A percentile compares a stretch with the other conserved stretches of the same genome.
Evolutionary conservation across 148 eudicot species (phyloP).

Genomic region (Rhododendron molle): DNA sequence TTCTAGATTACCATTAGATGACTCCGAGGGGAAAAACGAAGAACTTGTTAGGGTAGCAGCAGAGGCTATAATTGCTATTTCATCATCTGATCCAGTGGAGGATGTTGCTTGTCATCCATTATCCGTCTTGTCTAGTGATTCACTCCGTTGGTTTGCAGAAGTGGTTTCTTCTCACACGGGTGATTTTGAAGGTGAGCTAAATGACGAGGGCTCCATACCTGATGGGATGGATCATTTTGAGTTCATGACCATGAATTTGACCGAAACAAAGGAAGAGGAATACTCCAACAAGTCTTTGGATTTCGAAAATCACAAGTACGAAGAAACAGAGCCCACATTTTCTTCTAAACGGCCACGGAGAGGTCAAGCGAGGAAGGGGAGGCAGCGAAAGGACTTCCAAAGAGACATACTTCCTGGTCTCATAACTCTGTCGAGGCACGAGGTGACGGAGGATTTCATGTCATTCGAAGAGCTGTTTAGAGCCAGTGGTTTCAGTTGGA

Average conservation of each 20-base stretch:
- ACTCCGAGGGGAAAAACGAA: conserved; percentile 5
- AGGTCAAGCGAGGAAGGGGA: conserved; percentile 34
- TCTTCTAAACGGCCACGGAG: conserved; percentile 22
- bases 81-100: conserved; percentile 7
- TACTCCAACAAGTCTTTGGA: not conserved
- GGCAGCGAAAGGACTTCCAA: conserved; percentile 37
- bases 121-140: conserved; percentile 2
- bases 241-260: conserved; percentile 40
- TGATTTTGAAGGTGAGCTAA: not conserved
- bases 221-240: conserved; percentile 45
- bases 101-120: not conserved
- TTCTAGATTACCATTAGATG: conserved; percentile 9
- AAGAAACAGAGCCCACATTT: not conserved
- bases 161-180: conserved; percentile 16
- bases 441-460: conserved; percentile 42
- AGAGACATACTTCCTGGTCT: conserved; percentile 42
- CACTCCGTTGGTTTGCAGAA: conserved; percentile 36
- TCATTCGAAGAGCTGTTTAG: conserved; percentile 30
- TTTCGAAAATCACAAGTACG: conserved; percentile 10
- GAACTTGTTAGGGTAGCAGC: conserved; percentile 32
- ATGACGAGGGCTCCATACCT: conserved; percentile 17
- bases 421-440: conserved; percentile 29
- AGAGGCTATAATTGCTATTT: conserved; percentile 39
- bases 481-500: conserved; percentile 20
- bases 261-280: conserved; percentile 21